These are phyloP conservation scores for Rauvolfia tetraphylla DNA, from an alignment of 257 asterid genomes.

Conservation along the genomic window DNA sequence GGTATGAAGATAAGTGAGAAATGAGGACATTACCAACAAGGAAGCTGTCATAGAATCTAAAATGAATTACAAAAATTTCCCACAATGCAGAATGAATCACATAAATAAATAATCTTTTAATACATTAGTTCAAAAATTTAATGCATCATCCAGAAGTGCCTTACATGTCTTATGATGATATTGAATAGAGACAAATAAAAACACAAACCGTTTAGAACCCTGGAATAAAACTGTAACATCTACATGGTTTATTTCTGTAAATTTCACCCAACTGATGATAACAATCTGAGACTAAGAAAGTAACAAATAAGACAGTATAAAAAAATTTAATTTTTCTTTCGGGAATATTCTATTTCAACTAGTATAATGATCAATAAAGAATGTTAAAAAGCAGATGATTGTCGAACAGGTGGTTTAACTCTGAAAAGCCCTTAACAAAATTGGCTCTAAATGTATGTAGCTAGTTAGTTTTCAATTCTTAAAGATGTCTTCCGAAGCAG, in stretches of 20 bases:
- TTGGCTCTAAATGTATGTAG: neutral
- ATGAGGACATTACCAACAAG: neutral
- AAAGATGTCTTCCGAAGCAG: neutral
- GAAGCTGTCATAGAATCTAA: neutral
- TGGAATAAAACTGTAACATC: neutral
- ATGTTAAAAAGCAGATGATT: neutral
- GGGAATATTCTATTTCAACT: neutral
- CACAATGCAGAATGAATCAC: neutral
- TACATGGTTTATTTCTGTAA: neutral
- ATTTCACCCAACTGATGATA: neutral
- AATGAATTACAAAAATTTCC: neutral
- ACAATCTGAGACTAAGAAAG: neutral
- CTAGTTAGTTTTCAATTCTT: no score
- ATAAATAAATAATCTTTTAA: neutral
- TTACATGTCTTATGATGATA: neutral
- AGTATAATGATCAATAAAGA: neutral
- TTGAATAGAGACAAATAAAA: neutral
- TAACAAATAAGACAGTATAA: neutral
- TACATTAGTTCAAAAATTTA: no score
- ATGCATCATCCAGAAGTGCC: neutral
- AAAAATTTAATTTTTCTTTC: neutral
- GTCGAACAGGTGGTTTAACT: neutral
- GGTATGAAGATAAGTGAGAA: neutral
- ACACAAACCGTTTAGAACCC: neutral
- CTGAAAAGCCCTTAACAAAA: neutral